Percentiles rank a stretch among this genome's conserved stretches.
Conservation (phyloP, 2,329 filamentous ascomycete species). For the Coccinonectria pachysandricola region DNA sequence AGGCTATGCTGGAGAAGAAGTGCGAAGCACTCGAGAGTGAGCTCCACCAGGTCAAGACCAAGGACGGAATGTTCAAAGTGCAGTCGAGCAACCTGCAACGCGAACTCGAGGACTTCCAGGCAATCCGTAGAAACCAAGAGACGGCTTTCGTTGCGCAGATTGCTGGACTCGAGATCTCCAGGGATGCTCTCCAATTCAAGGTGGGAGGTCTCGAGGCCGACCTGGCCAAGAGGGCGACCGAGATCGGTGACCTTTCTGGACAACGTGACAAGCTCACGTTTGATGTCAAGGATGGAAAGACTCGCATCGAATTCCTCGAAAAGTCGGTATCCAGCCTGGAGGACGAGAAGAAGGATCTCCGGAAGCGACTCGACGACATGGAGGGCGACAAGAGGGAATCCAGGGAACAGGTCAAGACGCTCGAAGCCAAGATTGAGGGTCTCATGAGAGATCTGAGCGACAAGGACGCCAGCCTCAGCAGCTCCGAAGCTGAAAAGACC, state of each 20-base stretch:
- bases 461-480: conserved; percentile 14
- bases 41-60: conserved; percentile 5
- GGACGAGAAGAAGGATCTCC: conserved; percentile 4
- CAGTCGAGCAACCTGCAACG: conserved; percentile 18
- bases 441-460: conserved; percentile 14
- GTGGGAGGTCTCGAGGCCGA: conserved; percentile 14
- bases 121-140: conserved; percentile 17
- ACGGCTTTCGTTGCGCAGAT: conserved; percentile 17
- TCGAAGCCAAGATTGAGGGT: conserved; percentile 13
- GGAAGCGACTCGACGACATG: conserved; percentile 1
- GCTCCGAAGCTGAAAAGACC: conserved; percentile 12
- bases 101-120: conserved; percentile 14
- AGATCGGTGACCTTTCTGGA: conserved; percentile 14
- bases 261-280: conserved; percentile 14
- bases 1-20: conserved; percentile 15
- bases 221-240: conserved; percentile 13
- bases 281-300: conserved; percentile 10
- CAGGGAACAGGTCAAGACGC: conserved; percentile 9
- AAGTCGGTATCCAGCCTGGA: conserved; percentile 5
- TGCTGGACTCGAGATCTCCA: conserved; percentile 17
- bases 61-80: conserved; percentile 12
- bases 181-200: conserved; percentile 17
- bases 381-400: conserved; percentile 1
- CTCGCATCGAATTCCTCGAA: conserved; percentile 10
- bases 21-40: conserved; percentile 19